Base-by-base conservation (phyloP, 305 asterid genomes). In the Salvia sclarea region DNA sequence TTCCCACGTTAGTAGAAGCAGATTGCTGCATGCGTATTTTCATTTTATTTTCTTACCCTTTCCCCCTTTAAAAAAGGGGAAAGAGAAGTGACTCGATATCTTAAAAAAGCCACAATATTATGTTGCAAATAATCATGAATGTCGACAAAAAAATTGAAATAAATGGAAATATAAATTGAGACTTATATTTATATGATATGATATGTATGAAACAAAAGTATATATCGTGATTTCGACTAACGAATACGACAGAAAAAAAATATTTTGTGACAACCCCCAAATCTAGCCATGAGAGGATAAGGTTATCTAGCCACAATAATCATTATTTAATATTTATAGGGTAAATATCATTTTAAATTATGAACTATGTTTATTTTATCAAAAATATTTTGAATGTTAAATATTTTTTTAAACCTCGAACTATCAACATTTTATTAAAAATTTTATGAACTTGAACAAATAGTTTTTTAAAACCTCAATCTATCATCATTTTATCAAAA, bases 11-110 rank as follows among this genome's bases (percentile, higher is more conserved):
- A 20, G 30, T 33, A 10, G 10, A 33, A 48, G 8, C 13, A 7
- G 35, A 17, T 25, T 12, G 11, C 8, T 2, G 20, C 38, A 55
- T 25, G 30, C 30, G 16, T 7, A 0, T n/a, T 55, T 28, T 25
- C 30, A 47, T 48, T 49, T 45, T 8, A 25, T 16, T 66, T 37
- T 35, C 17, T 37, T 8, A 28, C 22, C 21, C 1, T 2, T 53
- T 38, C 8, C 38, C 12, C 6, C 11, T 2, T 30, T 8, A 8
- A 54, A n/a, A 11, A 20, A 18, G 33, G 44, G 43, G 74, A 3
- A 48, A 21, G 14, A 6, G 22, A 50, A 70, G 60, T 37, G 61
- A 48, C 54, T 21, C 30, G n/a, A 69, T 35, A 35, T 7, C 38
- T 44, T 4, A 37, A 37, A 38, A 12, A 2, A 10, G n/a, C n/a